Conservation (phyloP, 2,329 filamentous ascomycete species). For the Fusarium sp. region DNA sequence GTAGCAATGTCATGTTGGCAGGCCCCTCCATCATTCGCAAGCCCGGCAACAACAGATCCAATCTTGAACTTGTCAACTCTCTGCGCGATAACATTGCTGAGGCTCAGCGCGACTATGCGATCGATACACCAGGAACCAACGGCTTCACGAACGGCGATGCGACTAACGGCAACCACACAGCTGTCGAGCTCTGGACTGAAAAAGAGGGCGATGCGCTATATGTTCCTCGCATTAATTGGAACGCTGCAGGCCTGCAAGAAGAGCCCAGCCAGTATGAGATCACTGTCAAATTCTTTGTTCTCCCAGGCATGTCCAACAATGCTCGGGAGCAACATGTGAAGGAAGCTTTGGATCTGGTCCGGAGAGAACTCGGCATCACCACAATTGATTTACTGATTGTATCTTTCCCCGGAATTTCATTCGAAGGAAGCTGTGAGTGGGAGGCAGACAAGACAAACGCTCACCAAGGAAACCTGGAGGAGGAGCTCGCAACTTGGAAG, state of each 20-base stretch:
- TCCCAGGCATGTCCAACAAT: slow-evolving; percentile 74
- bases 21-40: slow-evolving; percentile 87
- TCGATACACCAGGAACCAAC: slow-evolving; percentile 46
- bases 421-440: slow-evolving; percentile 91
- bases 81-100: slow-evolving; percentile 84
- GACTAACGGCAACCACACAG: slow-evolving; percentile 36
- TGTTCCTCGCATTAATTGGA: slow-evolving; percentile 82
- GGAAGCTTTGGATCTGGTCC: slow-evolving; percentile 83
- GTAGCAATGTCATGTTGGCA: slow-evolving; percentile 83
- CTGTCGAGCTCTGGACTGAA: slow-evolving; percentile 73
- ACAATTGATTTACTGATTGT: slow-evolving; percentile 89
- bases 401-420: slow-evolving; percentile 92
- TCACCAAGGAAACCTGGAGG: slow-evolving; percentile 72
- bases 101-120: slow-evolving; percentile 72
- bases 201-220: slow-evolving; percentile 71
- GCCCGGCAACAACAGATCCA: slow-evolving; percentile 79
- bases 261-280: slow-evolving; percentile 90
- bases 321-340: slow-evolving; percentile 76
- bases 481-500: slow-evolving; percentile 75
- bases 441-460: slow-evolving; percentile 73
- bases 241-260: slow-evolving; percentile 77
- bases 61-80: slow-evolving; percentile 90
- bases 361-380: slow-evolving; percentile 79
- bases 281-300: slow-evolving; percentile 94
- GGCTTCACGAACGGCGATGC: slow-evolving; percentile 49